Conservation (phyloP, 768 basidiomycete genomes). For the Amanita exitialis region DNA sequence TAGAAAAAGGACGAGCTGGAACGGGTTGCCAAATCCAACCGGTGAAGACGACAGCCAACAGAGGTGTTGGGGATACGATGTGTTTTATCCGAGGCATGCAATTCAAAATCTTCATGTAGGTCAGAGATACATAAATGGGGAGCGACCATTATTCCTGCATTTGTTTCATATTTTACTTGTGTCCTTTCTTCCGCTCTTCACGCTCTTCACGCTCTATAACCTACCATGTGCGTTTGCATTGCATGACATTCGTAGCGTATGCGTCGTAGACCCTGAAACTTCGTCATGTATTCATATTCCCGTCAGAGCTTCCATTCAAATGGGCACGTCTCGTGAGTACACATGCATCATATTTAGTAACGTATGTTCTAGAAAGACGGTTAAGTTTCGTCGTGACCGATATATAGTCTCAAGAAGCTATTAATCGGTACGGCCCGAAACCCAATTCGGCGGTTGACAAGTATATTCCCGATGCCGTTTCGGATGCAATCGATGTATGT, state of each 20-base stretch:
- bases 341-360: neutral
- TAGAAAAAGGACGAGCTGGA: slow-evolving; percentile 99
- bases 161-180: neutral
- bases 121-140: neutral
- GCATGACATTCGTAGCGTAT: neutral
- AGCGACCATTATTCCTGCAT: slow-evolving; percentile 1
- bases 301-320: neutral
- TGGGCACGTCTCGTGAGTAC: neutral
- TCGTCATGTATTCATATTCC: neutral
- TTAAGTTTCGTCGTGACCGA: neutral
- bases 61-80: neutral
- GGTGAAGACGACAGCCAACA: slow-evolving; percentile 35
- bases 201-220: neutral
- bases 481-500: neutral
- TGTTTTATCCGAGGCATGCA: neutral
- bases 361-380: neutral
- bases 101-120: neutral
- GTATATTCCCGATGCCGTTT: neutral
- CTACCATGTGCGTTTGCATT: neutral
- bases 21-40: slow-evolving; percentile 99
- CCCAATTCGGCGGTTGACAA: neutral
- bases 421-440: neutral
- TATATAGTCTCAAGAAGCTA: neutral
- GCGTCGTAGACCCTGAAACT: neutral
- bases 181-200: neutral